phyloP scores from a whole-genome alignment of 2,329 filamentous ascomycete species.

The Trichoderma koningii region DNA sequence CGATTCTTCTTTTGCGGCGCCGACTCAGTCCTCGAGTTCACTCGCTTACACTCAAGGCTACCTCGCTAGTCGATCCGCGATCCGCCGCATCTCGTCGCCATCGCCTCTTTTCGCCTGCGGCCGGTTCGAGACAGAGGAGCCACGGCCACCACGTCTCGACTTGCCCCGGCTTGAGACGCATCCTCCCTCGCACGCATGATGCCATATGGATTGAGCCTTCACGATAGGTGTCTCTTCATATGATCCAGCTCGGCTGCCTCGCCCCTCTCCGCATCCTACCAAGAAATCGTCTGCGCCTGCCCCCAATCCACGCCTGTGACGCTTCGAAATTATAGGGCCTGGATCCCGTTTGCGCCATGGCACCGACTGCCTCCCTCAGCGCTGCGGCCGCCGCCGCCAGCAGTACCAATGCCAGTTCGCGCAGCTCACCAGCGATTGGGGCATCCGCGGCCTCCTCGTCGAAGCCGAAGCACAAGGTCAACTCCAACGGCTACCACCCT shows the following conservation, averaged over 20 bases:
- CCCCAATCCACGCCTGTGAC: constrained; percentile 23
- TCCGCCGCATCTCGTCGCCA: background rate
- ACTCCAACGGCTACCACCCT: constrained; percentile 56
- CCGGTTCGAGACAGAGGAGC: background rate
- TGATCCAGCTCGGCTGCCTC: constrained; percentile 20
- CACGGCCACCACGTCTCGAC: constrained; percentile 21
- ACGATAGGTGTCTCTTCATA: constrained; percentile 28
- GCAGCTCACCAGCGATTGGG: constrained; percentile 54
- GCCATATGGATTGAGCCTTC: constrained; percentile 32
- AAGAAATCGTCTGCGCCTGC: constrained; percentile 13
- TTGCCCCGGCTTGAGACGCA: constrained; percentile 22
- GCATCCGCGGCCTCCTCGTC: constrained; percentile 40
- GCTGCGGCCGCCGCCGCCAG: constrained; percentile 41
- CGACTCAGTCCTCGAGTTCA: background rate
- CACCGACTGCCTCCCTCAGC: constrained; percentile 44
- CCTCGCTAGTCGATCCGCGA: constrained; percentile 2
- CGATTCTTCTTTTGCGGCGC: constrained; percentile 4
- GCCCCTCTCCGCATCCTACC: constrained; percentile 9
- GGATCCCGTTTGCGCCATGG: constrained; percentile 39
- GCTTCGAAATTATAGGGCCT: constrained; percentile 15
- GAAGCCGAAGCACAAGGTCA: constrained; percentile 56
- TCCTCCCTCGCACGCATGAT: constrained; percentile 26
- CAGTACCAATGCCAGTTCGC: constrained; percentile 53
- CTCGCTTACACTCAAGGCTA: background rate
- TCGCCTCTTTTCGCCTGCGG: background rate